Conservation (phyloP, 2,329 filamentous ascomycete genomes). For the Fusarium mangiferae region DNA sequence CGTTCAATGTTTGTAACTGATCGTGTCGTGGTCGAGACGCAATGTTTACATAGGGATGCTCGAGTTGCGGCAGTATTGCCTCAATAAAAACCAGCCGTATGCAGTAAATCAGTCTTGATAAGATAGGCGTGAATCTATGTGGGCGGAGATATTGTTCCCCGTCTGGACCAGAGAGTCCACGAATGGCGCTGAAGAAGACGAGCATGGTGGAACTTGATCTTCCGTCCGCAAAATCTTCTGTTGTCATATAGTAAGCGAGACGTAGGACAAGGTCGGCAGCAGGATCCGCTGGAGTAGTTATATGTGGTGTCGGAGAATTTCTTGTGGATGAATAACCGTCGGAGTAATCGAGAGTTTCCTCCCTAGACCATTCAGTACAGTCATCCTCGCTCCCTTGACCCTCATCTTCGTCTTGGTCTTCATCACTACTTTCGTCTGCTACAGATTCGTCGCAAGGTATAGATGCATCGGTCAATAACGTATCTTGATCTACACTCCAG, state of each 20-base stretch:
- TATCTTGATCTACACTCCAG: neutral
- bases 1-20: too few relatives aligned
- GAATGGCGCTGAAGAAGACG: neutral
- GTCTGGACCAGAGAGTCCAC: neutral
- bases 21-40: too few relatives aligned
- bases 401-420: neutral
- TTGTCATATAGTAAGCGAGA: neutral
- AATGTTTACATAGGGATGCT: too few relatives aligned
- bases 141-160: neutral
- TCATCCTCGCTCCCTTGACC: neutral
- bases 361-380: too few relatives aligned
- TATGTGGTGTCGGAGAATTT: rapidly evolving
- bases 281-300: neutral
- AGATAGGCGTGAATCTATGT: neutral
- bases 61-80: too few relatives aligned
- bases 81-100: too few relatives aligned
- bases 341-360: neutral
- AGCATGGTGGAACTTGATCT: neutral
- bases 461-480: too few relatives aligned
- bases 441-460: too few relatives aligned
- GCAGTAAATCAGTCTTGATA: too few relatives aligned
- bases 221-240: neutral
- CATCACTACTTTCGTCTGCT: too few relatives aligned
- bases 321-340: too few relatives aligned
- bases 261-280: neutral